phyloP scores from a whole-genome alignment of 768 basidiomycete genomes.

The Leccinellum albellum region DNA sequence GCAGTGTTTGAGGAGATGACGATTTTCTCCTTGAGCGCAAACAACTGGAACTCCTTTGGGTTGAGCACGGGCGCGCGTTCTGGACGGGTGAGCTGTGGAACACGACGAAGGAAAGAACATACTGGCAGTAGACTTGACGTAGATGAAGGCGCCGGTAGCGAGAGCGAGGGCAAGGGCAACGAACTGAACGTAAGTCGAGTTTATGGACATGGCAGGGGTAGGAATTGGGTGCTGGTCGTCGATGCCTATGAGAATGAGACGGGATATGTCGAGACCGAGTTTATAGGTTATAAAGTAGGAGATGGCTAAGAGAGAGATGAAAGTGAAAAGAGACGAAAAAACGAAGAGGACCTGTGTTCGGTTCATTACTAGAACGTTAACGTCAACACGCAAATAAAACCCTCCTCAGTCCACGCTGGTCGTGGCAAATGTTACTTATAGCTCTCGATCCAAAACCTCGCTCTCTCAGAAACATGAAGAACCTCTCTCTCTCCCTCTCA shows the following conservation, averaged over 20 bases:
- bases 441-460: background rate
- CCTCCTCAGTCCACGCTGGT: slow-evolving; percentile 29
- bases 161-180: slow-evolving; percentile 51
- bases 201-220: slow-evolving; percentile 12
- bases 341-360: slow-evolving; percentile 53
- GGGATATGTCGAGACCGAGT: background rate
- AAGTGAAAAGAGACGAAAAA: slow-evolving; percentile 45
- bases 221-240: slow-evolving; percentile 28
- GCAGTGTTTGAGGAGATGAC: slow-evolving; percentile 94
- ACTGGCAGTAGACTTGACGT: slow-evolving; percentile 46
- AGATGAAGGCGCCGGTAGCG: slow-evolving; percentile 48
- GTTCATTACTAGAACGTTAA: too few species aligned
- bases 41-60: slow-evolving; percentile 75
- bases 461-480: slow-evolving; percentile 63
- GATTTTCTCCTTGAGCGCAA: slow-evolving; percentile 76
- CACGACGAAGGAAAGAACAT: slow-evolving; percentile 22
- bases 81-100: slow-evolving; percentile 23
- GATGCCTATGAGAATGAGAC: slow-evolving; percentile 50
- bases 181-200: slow-evolving; percentile 36
- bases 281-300: background rate
- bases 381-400: background rate
- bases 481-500: slow-evolving; percentile 40
- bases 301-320: slow-evolving; percentile 41
- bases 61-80: slow-evolving; percentile 70
- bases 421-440: slow-evolving; percentile 20